Base-by-base conservation (phyloP, 2,329 filamentous ascomycete genomes). In the Boeremia exigua region DNA sequence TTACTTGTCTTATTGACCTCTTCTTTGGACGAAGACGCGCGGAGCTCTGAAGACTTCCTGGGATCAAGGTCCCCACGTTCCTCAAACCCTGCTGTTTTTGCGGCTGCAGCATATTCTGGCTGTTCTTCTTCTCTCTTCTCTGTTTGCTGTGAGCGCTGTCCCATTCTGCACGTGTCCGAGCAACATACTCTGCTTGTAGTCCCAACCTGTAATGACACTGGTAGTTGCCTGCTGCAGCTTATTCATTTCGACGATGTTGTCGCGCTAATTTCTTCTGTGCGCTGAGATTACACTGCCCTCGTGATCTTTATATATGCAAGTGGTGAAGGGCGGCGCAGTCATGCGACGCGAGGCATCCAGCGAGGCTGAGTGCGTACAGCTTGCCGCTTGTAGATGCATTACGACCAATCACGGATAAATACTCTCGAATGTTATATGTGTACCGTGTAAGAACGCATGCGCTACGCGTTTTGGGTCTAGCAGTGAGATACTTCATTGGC, bases 281-380 rank as follows among this genome's bases (percentile, higher is more conserved):
- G 1, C 36, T 11, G 3, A 10, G 25, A 23, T 2, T 2, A 19
- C 19, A 12, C 11, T 23, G 19, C 19, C 19, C n/a, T 2, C 42
- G 14, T 8, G 12, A 11, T 27, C 3, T 34, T 23, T 28, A 14
- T 25, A 5, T 10, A 34, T 17, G n/a, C n/a, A 29, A 11, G 23
- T 23, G 23, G 11, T 8, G 0, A 3, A 19, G 9, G 27, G 32
- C 17, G 38, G 32, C 48, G 27, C 10, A 47, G 19, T 39, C 19
- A n/a, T 19, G 19, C 48, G 3, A n/a, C 27, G 14, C n/a, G 4
- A 32, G 32, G 17, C 5, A 8, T 14, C 12, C 11, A 29, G 17
- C 27, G 50, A n/a, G 51, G 51, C 51, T 48, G 51, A 38, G 44
- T 44, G 38, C 50, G 42, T 39, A 48, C 11, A 27, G 51, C 43